These are phyloP conservation scores for Hypholoma fasciculare DNA, from an alignment of 768 basidiomycete species.

Conservation along the genomic window DNA sequence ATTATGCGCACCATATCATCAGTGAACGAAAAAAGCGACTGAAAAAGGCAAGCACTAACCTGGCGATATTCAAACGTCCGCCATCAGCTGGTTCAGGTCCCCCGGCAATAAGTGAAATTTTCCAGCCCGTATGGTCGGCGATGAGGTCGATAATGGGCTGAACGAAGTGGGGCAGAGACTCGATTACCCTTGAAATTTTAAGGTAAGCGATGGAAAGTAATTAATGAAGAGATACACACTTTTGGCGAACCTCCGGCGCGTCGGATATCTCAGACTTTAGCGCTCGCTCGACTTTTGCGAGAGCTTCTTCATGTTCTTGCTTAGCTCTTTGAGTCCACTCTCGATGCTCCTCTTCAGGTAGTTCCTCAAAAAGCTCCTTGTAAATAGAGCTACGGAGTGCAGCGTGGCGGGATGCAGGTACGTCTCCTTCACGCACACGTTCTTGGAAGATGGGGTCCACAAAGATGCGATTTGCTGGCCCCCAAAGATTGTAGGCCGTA, in stretches of 20 bases:
- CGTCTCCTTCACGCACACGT: no score
- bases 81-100: conserved; percentile 18
- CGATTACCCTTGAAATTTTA: conserved; percentile 5
- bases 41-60: neutral
- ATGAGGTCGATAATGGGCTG: conserved; percentile 13
- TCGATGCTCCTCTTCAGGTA: no score
- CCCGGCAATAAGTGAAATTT: conserved; percentile 10
- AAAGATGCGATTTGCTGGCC: no score
- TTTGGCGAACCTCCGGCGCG: conserved; percentile 11
- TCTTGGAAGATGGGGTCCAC: no score
- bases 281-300: neutral
- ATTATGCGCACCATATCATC: conserved; percentile 14
- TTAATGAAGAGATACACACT: neutral
- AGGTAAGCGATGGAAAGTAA: no score
- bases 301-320: no score
- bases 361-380: no score
- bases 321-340: no score
- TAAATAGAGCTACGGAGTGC: no score
- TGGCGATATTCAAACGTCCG: conserved; percentile 8
- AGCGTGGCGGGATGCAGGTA: no score
- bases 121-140: conserved; percentile 12
- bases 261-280: neutral
- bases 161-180: conserved; percentile 1
- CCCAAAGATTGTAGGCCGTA: no score
- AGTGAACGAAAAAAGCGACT: neutral